Conservation (phyloP, 495 filamentous ascomycete species). For the Margaritispora aquatica region DNA sequence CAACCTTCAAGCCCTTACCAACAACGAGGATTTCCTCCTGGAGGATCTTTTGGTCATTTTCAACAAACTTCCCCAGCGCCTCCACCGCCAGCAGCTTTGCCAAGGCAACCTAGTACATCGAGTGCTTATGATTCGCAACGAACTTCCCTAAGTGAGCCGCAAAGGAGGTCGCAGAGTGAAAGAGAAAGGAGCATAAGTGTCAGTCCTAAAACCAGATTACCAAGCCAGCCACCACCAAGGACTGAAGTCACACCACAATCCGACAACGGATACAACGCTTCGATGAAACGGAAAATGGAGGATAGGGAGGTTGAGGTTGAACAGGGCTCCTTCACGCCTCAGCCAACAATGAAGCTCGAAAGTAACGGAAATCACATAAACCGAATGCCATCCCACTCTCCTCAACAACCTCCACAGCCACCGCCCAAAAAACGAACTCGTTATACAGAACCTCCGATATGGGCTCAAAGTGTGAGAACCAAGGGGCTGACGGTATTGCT, state of each 20-base stretch:
- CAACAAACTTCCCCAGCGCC: conserved; percentile 37
- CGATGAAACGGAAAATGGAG: conserved; percentile 48
- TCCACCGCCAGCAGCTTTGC: conserved; percentile 15
- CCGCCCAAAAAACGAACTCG: conserved; percentile 32
- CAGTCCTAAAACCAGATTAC: conserved; percentile 50
- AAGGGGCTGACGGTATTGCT: not conserved
- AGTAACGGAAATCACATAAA: conserved; percentile 34
- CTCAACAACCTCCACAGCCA: conserved; percentile 28
- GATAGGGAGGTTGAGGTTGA: conserved; percentile 43
- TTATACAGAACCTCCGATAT: conserved; percentile 35
- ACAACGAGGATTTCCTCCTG: conserved; percentile 34
- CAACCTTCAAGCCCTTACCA: conserved; percentile 50
- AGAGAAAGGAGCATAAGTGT: conserved; percentile 56
- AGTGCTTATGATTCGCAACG: conserved; percentile 25
- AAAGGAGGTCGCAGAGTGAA: conserved; percentile 42
- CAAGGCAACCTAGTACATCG: conserved; percentile 37
- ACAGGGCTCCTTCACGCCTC: conserved; percentile 20
- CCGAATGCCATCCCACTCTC: conserved; percentile 22
- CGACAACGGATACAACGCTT: conserved; percentile 25
- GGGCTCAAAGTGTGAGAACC: conserved; percentile 30
- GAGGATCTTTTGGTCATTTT: conserved; percentile 25
- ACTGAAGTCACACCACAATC: conserved; percentile 10
- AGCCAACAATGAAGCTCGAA: conserved; percentile 35
- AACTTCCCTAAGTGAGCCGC: conserved; percentile 23
- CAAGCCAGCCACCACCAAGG: conserved; percentile 16